These are phyloP conservation scores for Fraxinus platypoda DNA, from an alignment of 305 asterid species.

Conservation along the genomic window DNA sequence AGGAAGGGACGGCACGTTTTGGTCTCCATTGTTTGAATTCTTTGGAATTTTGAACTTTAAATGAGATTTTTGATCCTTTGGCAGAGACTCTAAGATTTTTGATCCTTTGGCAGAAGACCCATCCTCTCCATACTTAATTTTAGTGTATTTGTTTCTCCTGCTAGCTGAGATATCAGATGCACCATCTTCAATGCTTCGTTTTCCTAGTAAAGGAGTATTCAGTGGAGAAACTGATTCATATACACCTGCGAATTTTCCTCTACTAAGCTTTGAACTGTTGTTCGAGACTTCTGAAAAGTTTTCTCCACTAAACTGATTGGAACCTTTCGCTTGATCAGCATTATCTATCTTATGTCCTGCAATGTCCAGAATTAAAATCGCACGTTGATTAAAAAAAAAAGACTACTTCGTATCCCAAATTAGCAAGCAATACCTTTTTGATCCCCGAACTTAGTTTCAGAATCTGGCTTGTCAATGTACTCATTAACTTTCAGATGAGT, in stretches of 20 bases:
- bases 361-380: background rate
- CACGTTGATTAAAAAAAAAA: background rate
- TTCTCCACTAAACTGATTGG: constrained; percentile 13
- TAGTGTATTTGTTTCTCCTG: constrained; percentile 43
- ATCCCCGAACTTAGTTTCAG: constrained; percentile 37
- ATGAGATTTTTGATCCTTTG: constrained; percentile 55
- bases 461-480: background rate
- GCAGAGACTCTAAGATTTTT: constrained; percentile 33
- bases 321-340: constrained; percentile 36
- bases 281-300: background rate
- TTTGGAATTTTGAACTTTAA: constrained; percentile 73
- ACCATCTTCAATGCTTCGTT: constrained; percentile 42
- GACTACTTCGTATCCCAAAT: background rate
- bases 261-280: background rate
- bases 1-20: constrained; percentile 38
- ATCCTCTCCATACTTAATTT: constrained; percentile 34
- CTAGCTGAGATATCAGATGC: constrained; percentile 41
- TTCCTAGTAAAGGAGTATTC: constrained; percentile 41
- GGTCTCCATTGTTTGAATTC: constrained; percentile 57
- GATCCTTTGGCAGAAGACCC: constrained; percentile 29
- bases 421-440: constrained; percentile 34
- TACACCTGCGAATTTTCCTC: background rate
- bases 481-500: constrained; percentile 19
- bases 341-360: constrained; percentile 37
- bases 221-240: constrained; percentile 46